A percentile compares a stretch with the other conserved stretches of the same genome.
Evolutionary conservation across 768 basidiomycete genomes (phyloP).

Genomic region (Podaxis carcinomalis): DNA sequence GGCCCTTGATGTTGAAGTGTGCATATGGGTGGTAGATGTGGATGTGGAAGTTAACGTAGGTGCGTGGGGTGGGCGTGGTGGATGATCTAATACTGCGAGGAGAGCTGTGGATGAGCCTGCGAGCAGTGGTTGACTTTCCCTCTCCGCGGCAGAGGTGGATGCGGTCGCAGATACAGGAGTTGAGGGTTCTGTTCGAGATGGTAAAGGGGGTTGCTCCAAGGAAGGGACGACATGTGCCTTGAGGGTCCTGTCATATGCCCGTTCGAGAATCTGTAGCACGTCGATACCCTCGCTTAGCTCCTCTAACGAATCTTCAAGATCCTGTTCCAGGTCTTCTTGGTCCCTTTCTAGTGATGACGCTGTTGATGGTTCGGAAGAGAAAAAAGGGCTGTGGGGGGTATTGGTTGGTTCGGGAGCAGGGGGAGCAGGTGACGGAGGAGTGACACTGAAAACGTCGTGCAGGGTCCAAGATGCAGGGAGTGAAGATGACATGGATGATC

Average conservation of each 20-base stretch:
- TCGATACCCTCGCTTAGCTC: constrained; percentile 70
- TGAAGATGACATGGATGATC: constrained; percentile 6
- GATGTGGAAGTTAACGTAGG: background rate
- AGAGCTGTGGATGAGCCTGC: constrained; percentile 68
- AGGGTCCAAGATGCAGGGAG: constrained; percentile 1
- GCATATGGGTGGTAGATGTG: background rate
- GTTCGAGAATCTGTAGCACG: constrained; percentile 63
- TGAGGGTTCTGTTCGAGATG: constrained; percentile 9
- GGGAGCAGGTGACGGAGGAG: constrained; percentile 11
- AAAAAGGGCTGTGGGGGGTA: too few species aligned
- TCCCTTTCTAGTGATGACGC: constrained; percentile 4
- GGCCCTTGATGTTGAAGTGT: background rate
- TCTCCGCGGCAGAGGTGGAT: constrained; percentile 5
- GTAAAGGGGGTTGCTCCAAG: constrained; percentile 6
- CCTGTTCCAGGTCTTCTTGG: constrained; percentile 17
- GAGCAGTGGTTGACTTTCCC: constrained; percentile 34
- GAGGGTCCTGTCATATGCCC: constrained; percentile 64
- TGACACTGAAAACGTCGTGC: constrained; percentile 8
- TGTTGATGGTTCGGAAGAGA: constrained; percentile 6
- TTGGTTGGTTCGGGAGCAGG: background rate
- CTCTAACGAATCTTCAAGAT: constrained; percentile 40
- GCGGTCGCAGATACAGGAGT: constrained; percentile 21
- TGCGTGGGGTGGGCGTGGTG: constrained; percentile 14
- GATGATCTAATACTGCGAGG: constrained; percentile 56
- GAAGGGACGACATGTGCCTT: constrained; percentile 49